Evolutionary conservation across 176 grass and related monocot genomes (phyloP), one percentile per base, ranked within the genome.

Genomic region (Eragrostis nindensis): DNA sequence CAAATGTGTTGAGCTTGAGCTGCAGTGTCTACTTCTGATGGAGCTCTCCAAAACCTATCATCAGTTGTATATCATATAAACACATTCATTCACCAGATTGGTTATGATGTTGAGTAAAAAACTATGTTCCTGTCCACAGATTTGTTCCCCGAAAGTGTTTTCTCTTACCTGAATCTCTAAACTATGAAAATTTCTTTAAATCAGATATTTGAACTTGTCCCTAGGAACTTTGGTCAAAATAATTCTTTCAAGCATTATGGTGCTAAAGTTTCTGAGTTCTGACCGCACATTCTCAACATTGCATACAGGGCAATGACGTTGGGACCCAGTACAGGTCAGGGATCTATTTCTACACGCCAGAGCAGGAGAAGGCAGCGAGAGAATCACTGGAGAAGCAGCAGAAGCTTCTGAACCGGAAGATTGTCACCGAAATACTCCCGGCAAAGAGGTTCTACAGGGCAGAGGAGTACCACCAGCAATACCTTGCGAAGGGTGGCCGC

Each of bases 401-500:
- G 90, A 91, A 88, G 44, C 72, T 67, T 62, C 64, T 93, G 42
- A 95, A 91, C 57, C 75, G 96, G 71, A 92, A 19, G 32, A 99
- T 99, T 10, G 90, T 95, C 26, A 95, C 96, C 0, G 96, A 99
- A 62, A 93, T 93, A 75, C 38, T 95, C 39, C 93, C 96, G 0
- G 93, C 96, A 6, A 99, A 99, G 82, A 91, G 92, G 75, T 95
- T 99, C 89, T 99, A 99, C 84, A 85, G 89, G 38, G 96, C 96
- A 30, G 96, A 99, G 50, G 96, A 99, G 82, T 93, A 99, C 78
- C 93, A 99, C 82, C 96, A 99, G 84, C 96, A 99, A 67, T 99
- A 99, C 75, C 92, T 99, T 43, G 90, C 75, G 46, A 99, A 99
- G 82, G 96, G 96, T 7, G 96, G 96, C 11, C 90, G 96, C 44